Evolutionary conservation across 352 stramenopile genomes (phyloP).

Genomic region (Aphanomyces euteiches): DNA sequence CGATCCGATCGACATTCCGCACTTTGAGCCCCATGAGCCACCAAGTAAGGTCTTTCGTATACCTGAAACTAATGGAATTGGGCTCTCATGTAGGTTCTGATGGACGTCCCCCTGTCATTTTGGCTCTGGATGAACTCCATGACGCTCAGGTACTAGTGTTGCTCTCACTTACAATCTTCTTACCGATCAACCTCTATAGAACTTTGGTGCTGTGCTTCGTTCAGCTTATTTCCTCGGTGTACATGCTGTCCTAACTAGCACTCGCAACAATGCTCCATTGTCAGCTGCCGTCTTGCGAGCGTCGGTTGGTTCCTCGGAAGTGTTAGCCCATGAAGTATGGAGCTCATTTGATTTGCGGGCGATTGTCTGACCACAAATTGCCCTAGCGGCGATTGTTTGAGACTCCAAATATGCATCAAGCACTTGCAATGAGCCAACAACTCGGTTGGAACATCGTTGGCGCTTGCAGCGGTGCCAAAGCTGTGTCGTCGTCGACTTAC

Average conservation of each 20-base stretch:
- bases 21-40: slow-evolving; percentile 49
- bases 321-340: slow-evolving; percentile 66
- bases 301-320: slow-evolving; percentile 68
- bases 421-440: slow-evolving; percentile 56
- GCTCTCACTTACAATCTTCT: background rate
- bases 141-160: slow-evolving; percentile 51
- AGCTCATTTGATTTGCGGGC: background rate
- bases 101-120: slow-evolving; percentile 48
- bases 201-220: slow-evolving; percentile 72
- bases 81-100: too few relatives aligned
- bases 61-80: too few relatives aligned
- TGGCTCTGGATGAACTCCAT: slow-evolving; percentile 74
- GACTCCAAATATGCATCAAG: slow-evolving; percentile 63
- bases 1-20: slow-evolving; percentile 49
- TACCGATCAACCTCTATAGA: slow-evolving; percentile 34
- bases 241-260: slow-evolving; percentile 58
- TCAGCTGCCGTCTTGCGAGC: slow-evolving; percentile 69
- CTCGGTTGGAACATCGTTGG: slow-evolving; percentile 70
- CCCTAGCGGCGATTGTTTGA: slow-evolving; percentile 61
- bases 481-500: slow-evolving; percentile 57
- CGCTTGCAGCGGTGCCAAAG: slow-evolving; percentile 67
- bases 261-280: slow-evolving; percentile 65
- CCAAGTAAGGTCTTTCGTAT: slow-evolving; percentile 33
- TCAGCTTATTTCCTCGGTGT: slow-evolving; percentile 76
- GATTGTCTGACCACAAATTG: background rate